Conservation (phyloP, 352 stramenopile species). For the Globisporangium mamillatum region DNA sequence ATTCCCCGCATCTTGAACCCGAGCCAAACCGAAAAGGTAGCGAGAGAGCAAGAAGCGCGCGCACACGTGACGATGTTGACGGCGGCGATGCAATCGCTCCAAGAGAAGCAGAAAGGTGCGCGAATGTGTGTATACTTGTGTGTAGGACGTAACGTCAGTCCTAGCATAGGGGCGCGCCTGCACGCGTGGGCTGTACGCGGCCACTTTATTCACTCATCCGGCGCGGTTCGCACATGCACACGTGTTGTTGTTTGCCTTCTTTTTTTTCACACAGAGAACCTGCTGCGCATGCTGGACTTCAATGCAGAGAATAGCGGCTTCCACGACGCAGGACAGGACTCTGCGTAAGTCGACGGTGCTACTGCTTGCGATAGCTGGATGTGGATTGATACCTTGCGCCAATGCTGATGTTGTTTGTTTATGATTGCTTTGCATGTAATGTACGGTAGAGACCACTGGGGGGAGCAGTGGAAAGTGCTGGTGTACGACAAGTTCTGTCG, state of each 20-base stretch:
- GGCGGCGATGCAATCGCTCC: conserved; percentile 48
- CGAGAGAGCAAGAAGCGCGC: neutral
- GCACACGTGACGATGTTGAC: conserved; percentile 32
- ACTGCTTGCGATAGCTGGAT: neutral
- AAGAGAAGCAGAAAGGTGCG: conserved; percentile 84
- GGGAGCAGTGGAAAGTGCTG: conserved; percentile 94
- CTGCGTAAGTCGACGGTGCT: conserved; percentile 23
- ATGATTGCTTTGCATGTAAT: neutral
- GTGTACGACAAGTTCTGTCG: conserved; percentile 96
- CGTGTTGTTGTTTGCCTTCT: neutral
- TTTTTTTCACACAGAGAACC: conserved; percentile 44
- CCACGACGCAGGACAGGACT: conserved; percentile 35
- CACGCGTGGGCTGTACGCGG: too few species aligned
- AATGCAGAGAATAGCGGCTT: conserved; percentile 58
- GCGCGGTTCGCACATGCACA: neutral
- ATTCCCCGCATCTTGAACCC: neutral
- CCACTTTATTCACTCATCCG: neutral
- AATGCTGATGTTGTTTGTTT: neutral
- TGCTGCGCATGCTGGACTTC: conserved; percentile 86
- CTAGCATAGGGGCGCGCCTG: too few species aligned
- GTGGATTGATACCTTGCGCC: neutral
- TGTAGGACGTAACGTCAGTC: too few species aligned
- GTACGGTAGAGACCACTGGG: conserved; percentile 58
- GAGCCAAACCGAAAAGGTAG: neutral
- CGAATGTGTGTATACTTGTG: neutral